Conservation (phyloP, 2,329 filamentous ascomycete species). For the Huntiella bhutanensis region DNA sequence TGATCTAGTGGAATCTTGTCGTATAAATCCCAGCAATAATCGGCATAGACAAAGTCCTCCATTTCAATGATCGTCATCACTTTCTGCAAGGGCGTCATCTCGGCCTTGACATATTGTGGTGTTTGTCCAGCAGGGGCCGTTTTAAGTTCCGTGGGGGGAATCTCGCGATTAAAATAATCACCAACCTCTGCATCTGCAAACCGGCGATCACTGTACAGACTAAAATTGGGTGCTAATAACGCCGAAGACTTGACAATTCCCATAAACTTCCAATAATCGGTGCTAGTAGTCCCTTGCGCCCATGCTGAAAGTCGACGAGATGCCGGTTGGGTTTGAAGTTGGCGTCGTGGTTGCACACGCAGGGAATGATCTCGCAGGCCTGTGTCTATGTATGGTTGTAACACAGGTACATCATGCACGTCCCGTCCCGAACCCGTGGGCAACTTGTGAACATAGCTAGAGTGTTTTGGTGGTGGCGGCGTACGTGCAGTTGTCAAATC, state of each 20-base stretch:
- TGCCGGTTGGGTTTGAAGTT: background rate
- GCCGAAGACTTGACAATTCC: slow-evolving; percentile 1
- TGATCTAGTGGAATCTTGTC: slow-evolving; percentile 1
- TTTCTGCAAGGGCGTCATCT: background rate
- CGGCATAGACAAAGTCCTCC: slow-evolving; percentile 10
- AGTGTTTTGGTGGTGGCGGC: background rate
- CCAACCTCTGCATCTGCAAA: slow-evolving; percentile 2
- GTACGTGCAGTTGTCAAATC: slow-evolving; percentile 8
- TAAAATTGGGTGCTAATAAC: slow-evolving; percentile 4
- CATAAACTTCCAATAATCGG: background rate
- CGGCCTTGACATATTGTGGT: slow-evolving; percentile 6
- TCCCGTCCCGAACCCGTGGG: too few relatives aligned
- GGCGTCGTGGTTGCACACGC: background rate
- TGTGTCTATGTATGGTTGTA: background rate
- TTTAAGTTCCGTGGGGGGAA: background rate
- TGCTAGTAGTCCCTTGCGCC: background rate
- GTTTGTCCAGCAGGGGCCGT: slow-evolving; percentile 7
- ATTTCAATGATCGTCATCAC: slow-evolving; percentile 5
- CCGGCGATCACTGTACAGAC: slow-evolving; percentile 1
- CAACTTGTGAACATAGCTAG: background rate
- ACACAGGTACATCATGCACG: background rate
- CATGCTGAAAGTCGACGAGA: slow-evolving; percentile 3
- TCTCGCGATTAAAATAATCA: background rate
- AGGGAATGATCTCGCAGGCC: background rate
- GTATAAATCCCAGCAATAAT: slow-evolving; percentile 9